These are phyloP conservation scores for Scheffersomyces illinoinensis DNA, from an alignment of 1,139 yeast species.

Conservation along the genomic window DNA sequence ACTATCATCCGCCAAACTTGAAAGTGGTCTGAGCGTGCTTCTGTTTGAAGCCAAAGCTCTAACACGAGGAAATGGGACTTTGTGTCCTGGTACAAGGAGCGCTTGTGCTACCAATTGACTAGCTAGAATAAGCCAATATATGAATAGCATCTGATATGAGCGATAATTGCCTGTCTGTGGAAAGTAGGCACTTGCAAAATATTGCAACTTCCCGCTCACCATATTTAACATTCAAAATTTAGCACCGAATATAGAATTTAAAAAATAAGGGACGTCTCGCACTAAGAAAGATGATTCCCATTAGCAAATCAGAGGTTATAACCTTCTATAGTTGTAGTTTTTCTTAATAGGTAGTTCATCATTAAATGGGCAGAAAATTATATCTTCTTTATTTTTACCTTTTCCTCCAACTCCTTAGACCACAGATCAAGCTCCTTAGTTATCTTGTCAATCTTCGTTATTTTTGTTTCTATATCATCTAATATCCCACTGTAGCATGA, in stretches of 20 bases:
- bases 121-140: not conserved
- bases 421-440: slow-evolving; percentile 60
- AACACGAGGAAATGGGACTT: not conserved
- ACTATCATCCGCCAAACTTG: not conserved
- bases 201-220: not conserved
- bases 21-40: not conserved
- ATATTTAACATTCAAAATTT: not conserved
- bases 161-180: not conserved
- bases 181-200: not conserved
- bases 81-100: not conserved
- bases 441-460: slow-evolving; percentile 45
- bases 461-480: slow-evolving; percentile 45
- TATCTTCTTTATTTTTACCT: slow-evolving; percentile 14
- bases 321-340: not conserved
- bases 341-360: too few relatives aligned
- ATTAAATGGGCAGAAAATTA: not conserved
- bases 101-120: not conserved
- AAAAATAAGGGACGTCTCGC: not conserved
- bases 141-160: not conserved
- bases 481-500: slow-evolving; percentile 28
- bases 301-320: not conserved
- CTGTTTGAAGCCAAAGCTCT: not conserved
- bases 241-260: not conserved
- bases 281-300: not conserved
- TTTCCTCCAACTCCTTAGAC: slow-evolving; percentile 54